phyloP scores from a whole-genome alignment of 2,329 filamentous ascomycete species.

The Chaetomium olivaceum region DNA sequence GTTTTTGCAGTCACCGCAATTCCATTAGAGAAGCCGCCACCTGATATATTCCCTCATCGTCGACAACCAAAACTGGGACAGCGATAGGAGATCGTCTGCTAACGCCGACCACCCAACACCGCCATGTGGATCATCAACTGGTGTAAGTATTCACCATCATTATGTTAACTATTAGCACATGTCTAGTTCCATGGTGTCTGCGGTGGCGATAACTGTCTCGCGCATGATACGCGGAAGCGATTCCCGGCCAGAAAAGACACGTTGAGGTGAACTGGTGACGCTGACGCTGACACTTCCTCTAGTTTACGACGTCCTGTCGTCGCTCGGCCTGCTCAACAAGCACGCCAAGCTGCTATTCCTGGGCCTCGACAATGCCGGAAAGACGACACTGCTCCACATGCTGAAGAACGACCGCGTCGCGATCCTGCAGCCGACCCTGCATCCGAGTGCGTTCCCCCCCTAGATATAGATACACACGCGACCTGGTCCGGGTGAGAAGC shows the following conservation, averaged over 20 bases:
- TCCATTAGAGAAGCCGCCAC: neutral
- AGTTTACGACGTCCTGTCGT: conserved; percentile 91
- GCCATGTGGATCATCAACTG: conserved; percentile 94
- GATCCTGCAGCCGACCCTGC: conserved; percentile 84
- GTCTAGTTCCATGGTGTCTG: neutral
- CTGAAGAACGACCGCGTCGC: conserved; percentile 95
- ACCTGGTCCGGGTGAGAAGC: neutral
- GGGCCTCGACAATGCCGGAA: conserved; percentile 90
- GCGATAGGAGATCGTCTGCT: conserved; percentile 1
- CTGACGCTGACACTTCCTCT: conserved; percentile 23
- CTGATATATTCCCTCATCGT: neutral
- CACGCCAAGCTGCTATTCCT: conserved; percentile 94
- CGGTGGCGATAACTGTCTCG: neutral
- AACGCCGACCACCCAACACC: conserved; percentile 29
- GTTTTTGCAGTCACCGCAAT: neutral
- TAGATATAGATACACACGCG: neutral
- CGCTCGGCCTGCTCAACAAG: conserved; percentile 88
- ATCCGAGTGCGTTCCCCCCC: conserved; percentile 69
- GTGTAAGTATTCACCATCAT: conserved; percentile 62
- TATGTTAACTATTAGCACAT: conserved; percentile 17
- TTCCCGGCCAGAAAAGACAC: neutral
- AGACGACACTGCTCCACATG: conserved; percentile 93
- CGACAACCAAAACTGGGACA: neutral
- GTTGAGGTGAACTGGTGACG: conserved; percentile 34
- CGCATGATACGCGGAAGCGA: neutral